Conservation (phyloP, 148 eudicot species). For the Vaccinium myrtillus region DNA sequence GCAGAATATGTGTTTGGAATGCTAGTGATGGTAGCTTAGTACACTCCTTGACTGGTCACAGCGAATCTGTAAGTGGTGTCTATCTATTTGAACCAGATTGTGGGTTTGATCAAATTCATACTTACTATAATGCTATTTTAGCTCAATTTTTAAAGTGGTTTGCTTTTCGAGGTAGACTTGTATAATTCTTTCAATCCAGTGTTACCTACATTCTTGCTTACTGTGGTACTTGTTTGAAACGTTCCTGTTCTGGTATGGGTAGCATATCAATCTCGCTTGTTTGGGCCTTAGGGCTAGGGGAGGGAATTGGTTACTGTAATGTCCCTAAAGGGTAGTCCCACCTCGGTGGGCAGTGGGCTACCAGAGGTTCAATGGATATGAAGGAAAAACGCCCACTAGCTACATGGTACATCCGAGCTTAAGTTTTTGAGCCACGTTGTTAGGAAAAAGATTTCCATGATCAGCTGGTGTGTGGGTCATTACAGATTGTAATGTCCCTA, state of each 20-base stretch:
- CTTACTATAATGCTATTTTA: background rate
- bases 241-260: background rate
- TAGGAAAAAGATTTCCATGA: too few relatives aligned
- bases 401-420: too few relatives aligned
- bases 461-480: too few relatives aligned
- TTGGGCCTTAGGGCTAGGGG: background rate
- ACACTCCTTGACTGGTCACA: slow-evolving; percentile 97
- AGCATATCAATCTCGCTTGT: background rate
- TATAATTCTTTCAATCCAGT: background rate
- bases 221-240: background rate
- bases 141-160: too few relatives aligned
- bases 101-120: background rate
- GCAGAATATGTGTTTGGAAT: slow-evolving; percentile 99
- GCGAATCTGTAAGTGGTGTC: slow-evolving; percentile 74
- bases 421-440: too few relatives aligned
- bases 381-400: too few relatives aligned
- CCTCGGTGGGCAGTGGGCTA: too few relatives aligned
- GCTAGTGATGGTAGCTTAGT: slow-evolving; percentile 99
- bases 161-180: background rate
- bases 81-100: background rate
- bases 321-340: too few relatives aligned
- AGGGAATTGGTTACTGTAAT: background rate
- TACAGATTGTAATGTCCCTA: too few relatives aligned
- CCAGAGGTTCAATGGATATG: too few relatives aligned
- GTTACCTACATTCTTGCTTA: background rate